Percentiles rank a stretch among this genome's conserved stretches.
phyloP scores from a whole-genome alignment of 108 stramenopile species.

The Parmales sp. region DNA sequence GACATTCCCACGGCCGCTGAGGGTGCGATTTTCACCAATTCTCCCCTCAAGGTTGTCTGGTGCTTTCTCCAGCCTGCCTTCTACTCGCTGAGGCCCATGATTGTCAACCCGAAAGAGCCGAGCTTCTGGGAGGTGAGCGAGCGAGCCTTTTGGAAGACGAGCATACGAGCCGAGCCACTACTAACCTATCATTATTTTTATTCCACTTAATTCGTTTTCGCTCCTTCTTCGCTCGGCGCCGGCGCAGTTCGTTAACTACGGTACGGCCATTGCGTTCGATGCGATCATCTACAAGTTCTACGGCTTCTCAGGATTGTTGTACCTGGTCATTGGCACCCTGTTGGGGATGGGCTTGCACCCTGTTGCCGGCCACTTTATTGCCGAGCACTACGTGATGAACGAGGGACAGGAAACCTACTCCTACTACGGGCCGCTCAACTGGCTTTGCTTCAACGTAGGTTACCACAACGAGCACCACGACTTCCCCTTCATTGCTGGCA shows the following conservation, averaged over 20 bases:
- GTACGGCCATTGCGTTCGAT: conserved; percentile 47
- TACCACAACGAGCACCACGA: conserved; percentile 98
- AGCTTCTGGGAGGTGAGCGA: conserved; percentile 39
- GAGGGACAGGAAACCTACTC: conserved; percentile 76
- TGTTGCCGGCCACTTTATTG: conserved; percentile 90
- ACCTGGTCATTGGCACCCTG: conserved; percentile 62
- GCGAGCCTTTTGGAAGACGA: too few species aligned
- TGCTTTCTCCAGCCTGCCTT: conserved; percentile 67
- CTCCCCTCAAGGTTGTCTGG: conserved; percentile 64
- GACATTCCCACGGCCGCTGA: conserved; percentile 77
- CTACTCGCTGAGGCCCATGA: conserved; percentile 75
- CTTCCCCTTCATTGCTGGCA: conserved; percentile 72
- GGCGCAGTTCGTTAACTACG: conserved; percentile 38
- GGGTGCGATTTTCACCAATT: conserved; percentile 52
- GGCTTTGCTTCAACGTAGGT: conserved; percentile 83
- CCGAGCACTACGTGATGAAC: conserved; percentile 81
- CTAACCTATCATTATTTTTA: not conserved
- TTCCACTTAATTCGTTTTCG: not conserved
- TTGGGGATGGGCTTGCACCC: conserved; percentile 82
- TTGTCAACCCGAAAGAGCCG: conserved; percentile 65
- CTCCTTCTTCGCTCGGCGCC: not conserved
- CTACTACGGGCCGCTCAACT: conserved; percentile 85
- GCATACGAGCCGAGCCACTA: too few species aligned
- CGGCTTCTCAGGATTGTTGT: conserved; percentile 56
- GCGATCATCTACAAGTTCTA: conserved; percentile 38